Evolutionary conservation across 73 alveolate genomes (phyloP).

Genomic region (Blepharisma japonicum): DNA sequence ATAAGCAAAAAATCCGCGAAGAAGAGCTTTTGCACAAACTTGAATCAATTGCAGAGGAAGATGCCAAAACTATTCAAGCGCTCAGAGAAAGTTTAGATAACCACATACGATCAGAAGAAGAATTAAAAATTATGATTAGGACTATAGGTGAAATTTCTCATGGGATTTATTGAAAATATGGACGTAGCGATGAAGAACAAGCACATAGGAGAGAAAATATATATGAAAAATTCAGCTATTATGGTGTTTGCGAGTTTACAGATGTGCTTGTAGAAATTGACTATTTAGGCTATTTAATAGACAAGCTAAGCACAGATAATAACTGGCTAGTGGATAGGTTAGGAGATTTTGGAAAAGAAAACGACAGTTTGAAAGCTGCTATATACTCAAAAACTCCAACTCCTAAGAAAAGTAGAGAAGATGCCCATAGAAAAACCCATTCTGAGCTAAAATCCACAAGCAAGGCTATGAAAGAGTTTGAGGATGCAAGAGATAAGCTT

Average conservation of each 20-base stretch:
- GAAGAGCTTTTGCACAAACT: neutral
- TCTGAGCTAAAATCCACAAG: constrained; percentile 4
- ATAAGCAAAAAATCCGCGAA: neutral
- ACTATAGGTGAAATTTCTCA: neutral
- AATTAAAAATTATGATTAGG: neutral
- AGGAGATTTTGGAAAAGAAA: constrained; percentile 23
- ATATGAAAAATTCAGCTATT: neutral
- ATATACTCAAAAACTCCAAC: neutral
- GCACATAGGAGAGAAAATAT: neutral
- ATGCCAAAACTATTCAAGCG: too few relatives aligned
- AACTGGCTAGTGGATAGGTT: constrained; percentile 30
- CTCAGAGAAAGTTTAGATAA: too few relatives aligned
- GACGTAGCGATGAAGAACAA: neutral
- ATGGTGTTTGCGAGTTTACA: neutral
- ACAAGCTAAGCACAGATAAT: constrained; percentile 19
- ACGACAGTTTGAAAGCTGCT: neutral
- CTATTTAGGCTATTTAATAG: neutral
- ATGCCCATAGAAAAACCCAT: neutral
- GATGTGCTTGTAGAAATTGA: constrained; percentile 6
- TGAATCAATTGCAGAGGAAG: neutral
- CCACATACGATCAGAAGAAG: too few relatives aligned
- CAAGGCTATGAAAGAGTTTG: constrained; percentile 24
- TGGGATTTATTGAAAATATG: neutral
- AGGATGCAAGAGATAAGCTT: neutral
- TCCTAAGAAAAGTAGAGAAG: neutral